Percentiles rank a stretch among this genome's conserved stretches.
Conservation (phyloP, 768 basidiomycete species). For the Termitomyces sp. region DNA sequence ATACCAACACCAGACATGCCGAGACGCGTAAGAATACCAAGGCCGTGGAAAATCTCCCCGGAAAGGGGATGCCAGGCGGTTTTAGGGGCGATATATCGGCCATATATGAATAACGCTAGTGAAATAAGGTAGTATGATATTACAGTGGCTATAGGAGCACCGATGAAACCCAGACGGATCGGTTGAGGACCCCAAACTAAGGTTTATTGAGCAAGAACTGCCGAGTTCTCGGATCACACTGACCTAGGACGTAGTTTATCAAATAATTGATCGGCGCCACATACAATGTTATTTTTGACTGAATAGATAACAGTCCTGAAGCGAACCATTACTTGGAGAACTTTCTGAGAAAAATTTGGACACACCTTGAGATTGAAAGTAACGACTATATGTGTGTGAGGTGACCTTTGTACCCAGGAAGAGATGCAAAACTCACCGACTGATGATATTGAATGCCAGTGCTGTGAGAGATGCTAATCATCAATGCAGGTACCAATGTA, state of each 20-base stretch:
- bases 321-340: background rate
- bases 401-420: background rate
- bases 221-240: background rate
- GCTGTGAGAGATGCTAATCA: background rate
- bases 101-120: background rate
- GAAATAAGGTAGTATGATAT: background rate
- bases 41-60: background rate
- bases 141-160: background rate
- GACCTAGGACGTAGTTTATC: slow-evolving; percentile 80
- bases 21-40: background rate
- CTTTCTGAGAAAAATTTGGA: background rate
- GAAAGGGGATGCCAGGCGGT: background rate
- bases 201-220: background rate
- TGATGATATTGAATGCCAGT: background rate
- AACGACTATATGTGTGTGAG: background rate
- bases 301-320: slow-evolving; percentile 31
- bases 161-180: background rate
- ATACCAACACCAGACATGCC: background rate
- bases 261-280: slow-evolving; percentile 81
- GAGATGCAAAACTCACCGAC: background rate
- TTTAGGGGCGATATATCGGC: background rate
- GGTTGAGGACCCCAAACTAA: background rate
- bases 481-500: background rate
- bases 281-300: slow-evolving; percentile 48
- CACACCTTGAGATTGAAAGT: slow-evolving; percentile 8